phyloP scores from a whole-genome alignment of 345 rosid genomes.

The Sisymbrium irio region DNA sequence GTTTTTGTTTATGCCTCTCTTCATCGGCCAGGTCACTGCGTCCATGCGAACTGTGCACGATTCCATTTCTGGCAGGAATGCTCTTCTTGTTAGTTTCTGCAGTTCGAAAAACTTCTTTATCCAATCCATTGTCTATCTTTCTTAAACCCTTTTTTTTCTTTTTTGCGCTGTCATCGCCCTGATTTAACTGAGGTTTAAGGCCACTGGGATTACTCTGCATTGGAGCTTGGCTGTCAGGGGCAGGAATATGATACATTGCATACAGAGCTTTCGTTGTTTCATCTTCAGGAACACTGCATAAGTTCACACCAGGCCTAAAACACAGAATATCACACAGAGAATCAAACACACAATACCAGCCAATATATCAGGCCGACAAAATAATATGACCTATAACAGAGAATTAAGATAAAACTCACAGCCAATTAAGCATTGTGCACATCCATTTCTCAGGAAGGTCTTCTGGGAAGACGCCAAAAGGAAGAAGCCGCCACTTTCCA shows the following conservation, averaged over 20 bases:
- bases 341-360: conserved; percentile 4
- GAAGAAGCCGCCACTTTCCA: conserved; percentile 90
- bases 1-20: conserved; percentile 48
- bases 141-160: conserved; percentile 55
- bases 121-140: conserved; percentile 39
- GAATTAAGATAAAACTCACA: conserved; percentile 61
- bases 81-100: conserved; percentile 54
- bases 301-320: conserved; percentile 80
- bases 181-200: conserved; percentile 21
- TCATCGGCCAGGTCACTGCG: conserved; percentile 39
- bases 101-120: conserved; percentile 44
- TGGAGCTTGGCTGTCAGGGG: conserved; percentile 43
- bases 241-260: conserved; percentile 44
- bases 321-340: conserved; percentile 27
- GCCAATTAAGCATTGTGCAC: conserved; percentile 95
- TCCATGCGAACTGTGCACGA: conserved; percentile 43
- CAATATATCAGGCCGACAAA: conserved; percentile 6
- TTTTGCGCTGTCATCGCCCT: conserved; percentile 29
- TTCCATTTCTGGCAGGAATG: conserved; percentile 39
- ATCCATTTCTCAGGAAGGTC: conserved; percentile 90
- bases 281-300: conserved; percentile 67
- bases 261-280: conserved; percentile 71
- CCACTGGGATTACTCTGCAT: conserved; percentile 41
- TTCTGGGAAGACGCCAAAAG: conserved; percentile 56
- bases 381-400: neutral